Evolutionary conservation across 75 land plant species (phyloP).

Genomic region (Adiantum capillusveneris): DNA sequence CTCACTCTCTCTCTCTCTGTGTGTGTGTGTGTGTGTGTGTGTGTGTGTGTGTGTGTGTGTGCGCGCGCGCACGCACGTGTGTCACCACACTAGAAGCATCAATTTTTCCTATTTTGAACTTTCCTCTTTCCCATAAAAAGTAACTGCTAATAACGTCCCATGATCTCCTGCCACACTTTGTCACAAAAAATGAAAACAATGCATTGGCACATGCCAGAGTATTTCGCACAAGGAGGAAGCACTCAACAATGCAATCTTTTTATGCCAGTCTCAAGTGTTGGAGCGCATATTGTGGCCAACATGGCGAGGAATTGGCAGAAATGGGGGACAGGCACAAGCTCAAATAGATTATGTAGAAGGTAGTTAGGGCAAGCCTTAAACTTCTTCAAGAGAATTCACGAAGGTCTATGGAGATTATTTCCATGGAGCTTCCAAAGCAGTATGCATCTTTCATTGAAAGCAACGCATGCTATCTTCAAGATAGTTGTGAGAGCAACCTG

Average conservation of each 20-base stretch:
- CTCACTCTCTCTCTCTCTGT: no score
- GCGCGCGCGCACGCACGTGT: no score
- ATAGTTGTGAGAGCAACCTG: background rate
- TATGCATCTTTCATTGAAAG: conserved; percentile 31
- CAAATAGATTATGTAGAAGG: conserved; percentile 39
- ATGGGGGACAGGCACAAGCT: conserved; percentile 24
- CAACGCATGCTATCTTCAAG: background rate
- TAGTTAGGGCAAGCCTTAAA: conserved; percentile 41
- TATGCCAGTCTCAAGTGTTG: conserved; percentile 37
- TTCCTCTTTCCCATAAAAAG: no score
- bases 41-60: no score
- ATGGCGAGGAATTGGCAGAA: conserved; percentile 30
- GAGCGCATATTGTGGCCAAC: conserved; percentile 32
- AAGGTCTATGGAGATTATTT: conserved; percentile 35
- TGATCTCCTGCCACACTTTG: no score
- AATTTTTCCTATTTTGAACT: no score
- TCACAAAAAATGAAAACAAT: no score
- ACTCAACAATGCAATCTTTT: conserved; percentile 26
- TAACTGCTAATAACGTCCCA: no score
- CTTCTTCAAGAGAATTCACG: conserved; percentile 42
- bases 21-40: no score
- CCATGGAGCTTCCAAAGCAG: conserved; percentile 47
- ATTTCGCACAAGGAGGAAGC: conserved; percentile 25
- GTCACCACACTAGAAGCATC: no score
- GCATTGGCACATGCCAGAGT: conserved; percentile 25